Evolutionary conservation across 352 stramenopile species (phyloP).

Genomic region (Globisporangium uncinulatum): DNA sequence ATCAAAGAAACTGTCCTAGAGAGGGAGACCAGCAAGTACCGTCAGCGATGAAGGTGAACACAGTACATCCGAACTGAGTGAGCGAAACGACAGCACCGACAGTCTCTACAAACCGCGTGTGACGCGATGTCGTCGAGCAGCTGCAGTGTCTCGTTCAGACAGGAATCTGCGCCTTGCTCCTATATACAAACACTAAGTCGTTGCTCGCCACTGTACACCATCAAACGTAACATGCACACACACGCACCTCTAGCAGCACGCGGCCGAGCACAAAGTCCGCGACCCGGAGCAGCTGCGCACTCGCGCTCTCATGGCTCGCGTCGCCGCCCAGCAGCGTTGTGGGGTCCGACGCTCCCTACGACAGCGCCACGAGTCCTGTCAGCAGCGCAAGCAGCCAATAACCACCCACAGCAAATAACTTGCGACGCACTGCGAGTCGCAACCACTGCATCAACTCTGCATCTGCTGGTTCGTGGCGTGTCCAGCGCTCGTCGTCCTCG

Average conservation of each 20-base stretch:
- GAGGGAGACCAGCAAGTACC: not conserved
- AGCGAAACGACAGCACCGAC: not conserved
- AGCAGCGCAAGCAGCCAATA: not conserved
- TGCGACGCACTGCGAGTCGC: constrained; percentile 14
- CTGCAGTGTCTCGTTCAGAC: constrained; percentile 12
- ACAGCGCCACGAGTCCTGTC: not conserved
- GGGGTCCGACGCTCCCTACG: constrained; percentile 22
- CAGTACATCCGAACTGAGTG: not conserved
- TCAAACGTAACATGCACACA: not conserved
- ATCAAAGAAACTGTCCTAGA: constrained; percentile 18
- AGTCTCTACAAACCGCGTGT: constrained; percentile 9
- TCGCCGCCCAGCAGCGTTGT: constrained; percentile 20
- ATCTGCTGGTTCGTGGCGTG: constrained; percentile 19
- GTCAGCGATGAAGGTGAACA: not conserved
- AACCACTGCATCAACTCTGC: constrained; percentile 30
- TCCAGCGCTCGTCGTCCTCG: constrained; percentile 29
- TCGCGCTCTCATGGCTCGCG: constrained; percentile 16
- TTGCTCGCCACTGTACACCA: not conserved
- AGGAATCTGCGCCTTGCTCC: constrained; percentile 21
- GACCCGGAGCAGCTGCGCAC: constrained; percentile 14
- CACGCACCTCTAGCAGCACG: constrained; percentile 33
- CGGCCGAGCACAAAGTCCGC: constrained; percentile 42
- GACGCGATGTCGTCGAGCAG: constrained; percentile 20
- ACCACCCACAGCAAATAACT: not conserved
- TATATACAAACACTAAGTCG: not conserved